Conservation (phyloP, 225 moss, liverwort and hornwort genomes). For the Rhytidiadelphus loreus region DNA sequence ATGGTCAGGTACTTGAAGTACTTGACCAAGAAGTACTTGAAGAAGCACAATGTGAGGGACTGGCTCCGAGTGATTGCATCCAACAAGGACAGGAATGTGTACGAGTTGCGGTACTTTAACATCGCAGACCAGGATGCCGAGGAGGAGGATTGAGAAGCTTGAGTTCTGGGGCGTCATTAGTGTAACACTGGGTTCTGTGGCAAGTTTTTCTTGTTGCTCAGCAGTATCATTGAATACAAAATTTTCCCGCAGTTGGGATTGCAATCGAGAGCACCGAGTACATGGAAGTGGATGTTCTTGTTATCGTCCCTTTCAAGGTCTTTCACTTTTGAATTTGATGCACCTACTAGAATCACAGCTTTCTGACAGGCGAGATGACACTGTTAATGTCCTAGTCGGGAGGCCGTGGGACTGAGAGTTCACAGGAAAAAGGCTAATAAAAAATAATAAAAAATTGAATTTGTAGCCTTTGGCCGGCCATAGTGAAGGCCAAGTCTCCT, state of each 20-base stretch:
- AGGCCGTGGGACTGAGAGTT: too few relatives aligned
- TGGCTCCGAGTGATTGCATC: slow-evolving; percentile 61
- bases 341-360: too few relatives aligned
- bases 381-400: neutral
- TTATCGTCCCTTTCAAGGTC: neutral
- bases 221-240: neutral
- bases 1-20: slow-evolving; percentile 53
- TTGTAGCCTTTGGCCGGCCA: too few relatives aligned
- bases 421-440: too few relatives aligned
- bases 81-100: slow-evolving; percentile 62
- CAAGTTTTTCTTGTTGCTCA: neutral
- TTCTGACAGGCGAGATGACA: neutral
- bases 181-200: neutral
- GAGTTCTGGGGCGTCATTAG: too few relatives aligned
- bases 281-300: neutral
- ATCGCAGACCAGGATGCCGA: slow-evolving; percentile 62
- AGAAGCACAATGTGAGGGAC: slow-evolving; percentile 71
- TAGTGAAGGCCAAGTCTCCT: too few relatives aligned
- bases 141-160: slow-evolving; percentile 44
- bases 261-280: neutral
- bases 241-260: neutral
- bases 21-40: slow-evolving; percentile 65
- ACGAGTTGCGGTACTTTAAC: slow-evolving; percentile 66
- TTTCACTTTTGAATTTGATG: neutral
- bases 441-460: too few relatives aligned